These are phyloP conservation scores for Aspergillus bridgeri DNA, from an alignment of 495 filamentous ascomycete species.

Conservation along the genomic window DNA sequence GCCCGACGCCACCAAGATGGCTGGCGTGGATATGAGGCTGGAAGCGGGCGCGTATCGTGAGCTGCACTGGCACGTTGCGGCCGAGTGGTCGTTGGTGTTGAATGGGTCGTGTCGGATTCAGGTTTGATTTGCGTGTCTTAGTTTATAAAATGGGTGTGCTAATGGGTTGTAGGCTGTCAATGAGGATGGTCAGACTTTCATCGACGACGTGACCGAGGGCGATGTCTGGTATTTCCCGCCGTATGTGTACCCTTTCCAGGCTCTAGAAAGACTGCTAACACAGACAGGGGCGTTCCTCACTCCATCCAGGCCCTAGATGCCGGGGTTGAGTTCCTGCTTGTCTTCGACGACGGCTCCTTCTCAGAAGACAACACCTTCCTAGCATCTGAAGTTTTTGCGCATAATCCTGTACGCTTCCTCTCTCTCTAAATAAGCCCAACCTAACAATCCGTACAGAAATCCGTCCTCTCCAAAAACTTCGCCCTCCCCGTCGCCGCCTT, in stretches of 20 bases:
- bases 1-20: conserved; percentile 63
- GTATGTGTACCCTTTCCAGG: conserved; percentile 9
- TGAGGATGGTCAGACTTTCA: conserved; percentile 58
- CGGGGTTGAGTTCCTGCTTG: conserved; percentile 65
- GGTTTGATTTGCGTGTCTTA: conserved; percentile 16
- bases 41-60: conserved; percentile 64
- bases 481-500: conserved; percentile 52
- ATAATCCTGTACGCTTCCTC: conserved; percentile 39
- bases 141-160: background rate
- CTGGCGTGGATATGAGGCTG: conserved; percentile 76
- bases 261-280: background rate
- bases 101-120: conserved; percentile 60
- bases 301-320: conserved; percentile 62
- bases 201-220: conserved; percentile 63
- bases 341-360: conserved; percentile 69
- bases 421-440: background rate
- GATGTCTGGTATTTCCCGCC: conserved; percentile 72
- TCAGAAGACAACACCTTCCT: conserved; percentile 68
- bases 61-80: conserved; percentile 69
- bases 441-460: conserved; percentile 27
- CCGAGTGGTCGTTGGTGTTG: conserved; percentile 63
- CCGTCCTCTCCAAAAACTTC: conserved; percentile 63
- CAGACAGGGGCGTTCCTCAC: conserved; percentile 56
- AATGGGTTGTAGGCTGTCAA: conserved; percentile 51
- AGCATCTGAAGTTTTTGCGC: conserved; percentile 59